Evolutionary conservation across 345 rosid genomes (phyloP), one percentile per base, ranked within the genome.

Genomic region (Eucalyptus pauciflora): DNA sequence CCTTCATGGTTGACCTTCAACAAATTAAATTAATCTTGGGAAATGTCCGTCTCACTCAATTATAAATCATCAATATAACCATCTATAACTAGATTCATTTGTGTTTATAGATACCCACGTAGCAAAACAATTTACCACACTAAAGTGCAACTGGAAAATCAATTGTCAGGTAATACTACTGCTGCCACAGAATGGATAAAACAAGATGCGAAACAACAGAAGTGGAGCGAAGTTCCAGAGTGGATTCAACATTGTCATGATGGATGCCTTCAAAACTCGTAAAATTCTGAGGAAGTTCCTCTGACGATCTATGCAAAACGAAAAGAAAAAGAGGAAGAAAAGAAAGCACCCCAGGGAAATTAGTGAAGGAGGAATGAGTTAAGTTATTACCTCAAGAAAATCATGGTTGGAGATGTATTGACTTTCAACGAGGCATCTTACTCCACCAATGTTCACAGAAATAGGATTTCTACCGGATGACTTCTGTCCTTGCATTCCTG

Each of bases 341-440:
- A 69, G 46, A 33, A 71, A 71, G 27, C 27, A 37, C 83, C 83
- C 48, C 60, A 71, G 48, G n/a, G 58, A 86, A 52, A 29, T 29
- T 37, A 33, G 27, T 52, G 81, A 71, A 51, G 58, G 46, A 1
- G 37, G 46, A 52, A 50, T 8, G 86, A 37, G 29, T 85, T 50
- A 69, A 51, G 45, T 85, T 25, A 18, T 89, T 89, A 96, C 99
- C 99, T 94, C 95, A 17, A 93, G 94, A 91, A 98, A 98, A 87
- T 96, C 95, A 1, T 95, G 95, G 94, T 96, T 98, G 71, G 99
- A 98, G 91, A 98, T 94, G 91, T 93, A 95, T 91, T 90, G 97
- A 91, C 95, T 93, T 91, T 94, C 96, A 27, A 98, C 96, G 60
- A 88, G 67, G 86, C 96, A 95, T 85, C 91, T 92, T 89, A 92